phyloP scores from a whole-genome alignment of 2,329 filamentous ascomycete genomes.

The Stemphylium beticola region DNA sequence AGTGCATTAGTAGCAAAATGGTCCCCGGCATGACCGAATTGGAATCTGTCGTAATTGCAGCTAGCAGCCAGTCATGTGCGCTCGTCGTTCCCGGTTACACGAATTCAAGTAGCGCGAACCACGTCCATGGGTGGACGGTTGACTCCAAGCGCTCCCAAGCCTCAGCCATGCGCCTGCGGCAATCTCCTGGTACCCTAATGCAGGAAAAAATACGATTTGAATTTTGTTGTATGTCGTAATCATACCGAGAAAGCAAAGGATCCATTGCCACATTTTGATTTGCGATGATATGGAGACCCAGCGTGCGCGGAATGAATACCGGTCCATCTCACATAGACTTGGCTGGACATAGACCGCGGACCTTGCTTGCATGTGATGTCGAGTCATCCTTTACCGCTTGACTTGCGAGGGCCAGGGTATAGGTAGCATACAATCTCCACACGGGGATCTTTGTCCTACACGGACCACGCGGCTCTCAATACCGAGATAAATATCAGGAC shows the following conservation, averaged over 20 bases:
- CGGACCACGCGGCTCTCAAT: conserved; percentile 5
- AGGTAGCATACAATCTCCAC: conserved; percentile 3
- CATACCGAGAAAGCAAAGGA: not conserved
- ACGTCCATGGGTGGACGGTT: not conserved
- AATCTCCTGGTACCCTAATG: not conserved
- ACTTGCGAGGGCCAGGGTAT: conserved; percentile 6
- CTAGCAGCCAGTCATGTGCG: not conserved
- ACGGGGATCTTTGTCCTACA: conserved; percentile 1
- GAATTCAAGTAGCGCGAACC: conserved; percentile 1
- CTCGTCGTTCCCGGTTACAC: not conserved
- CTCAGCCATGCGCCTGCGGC: not conserved
- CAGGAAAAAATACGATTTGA: not conserved
- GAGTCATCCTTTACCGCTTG: conserved; percentile 6
- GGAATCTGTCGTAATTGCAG: not conserved
- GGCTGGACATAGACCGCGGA: not conserved
- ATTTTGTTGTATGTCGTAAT: not conserved
- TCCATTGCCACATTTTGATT: not conserved
- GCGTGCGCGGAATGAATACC: conserved; percentile 7
- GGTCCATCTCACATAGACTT: not conserved
- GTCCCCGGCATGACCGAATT: not conserved
- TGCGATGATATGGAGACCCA: not conserved
- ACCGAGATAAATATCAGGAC: conserved; percentile 1
- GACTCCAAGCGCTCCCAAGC: not conserved
- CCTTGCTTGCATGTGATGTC: conserved; percentile 1
- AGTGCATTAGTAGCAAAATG: not conserved